phyloP scores from a whole-genome alignment of 768 basidiomycete species.

The Pleurotus pulmonarius region DNA sequence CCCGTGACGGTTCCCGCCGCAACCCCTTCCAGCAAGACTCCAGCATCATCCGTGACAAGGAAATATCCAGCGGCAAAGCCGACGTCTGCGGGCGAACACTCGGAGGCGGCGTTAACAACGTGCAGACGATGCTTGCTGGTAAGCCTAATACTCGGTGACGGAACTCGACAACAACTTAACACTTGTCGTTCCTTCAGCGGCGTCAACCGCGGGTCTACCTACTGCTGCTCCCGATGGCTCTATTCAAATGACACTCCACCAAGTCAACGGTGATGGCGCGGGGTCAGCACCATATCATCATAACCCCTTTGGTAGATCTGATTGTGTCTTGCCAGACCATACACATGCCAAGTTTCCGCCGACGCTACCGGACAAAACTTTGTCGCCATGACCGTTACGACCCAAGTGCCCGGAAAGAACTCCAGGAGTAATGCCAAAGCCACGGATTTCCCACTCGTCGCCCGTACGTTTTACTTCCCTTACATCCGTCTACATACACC shows the following conservation, averaged over 20 bases:
- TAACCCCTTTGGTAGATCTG: too few species aligned
- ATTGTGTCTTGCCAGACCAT: not conserved
- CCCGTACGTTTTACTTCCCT: not conserved
- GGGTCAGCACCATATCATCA: conserved; percentile 14
- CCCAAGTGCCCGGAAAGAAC: conserved; percentile 20
- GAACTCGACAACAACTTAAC: too few species aligned
- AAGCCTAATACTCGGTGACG: too few species aligned
- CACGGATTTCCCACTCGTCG: conserved; percentile 1
- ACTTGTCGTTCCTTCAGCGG: not conserved
- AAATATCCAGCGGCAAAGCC: too few species aligned
- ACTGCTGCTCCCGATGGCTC: conserved; percentile 17
- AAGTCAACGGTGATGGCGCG: conserved; percentile 28
- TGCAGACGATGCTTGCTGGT: too few species aligned
- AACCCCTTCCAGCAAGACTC: not conserved
- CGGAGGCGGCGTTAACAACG: too few species aligned
- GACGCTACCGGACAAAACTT: conserved; percentile 19
- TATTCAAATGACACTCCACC: conserved; percentile 20
- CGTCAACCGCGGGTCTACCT: conserved; percentile 18
- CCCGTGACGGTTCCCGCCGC: not conserved
- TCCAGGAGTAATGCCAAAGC: not conserved
- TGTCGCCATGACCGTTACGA: conserved; percentile 14
- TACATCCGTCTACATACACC: not conserved
- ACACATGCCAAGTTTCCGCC: conserved; percentile 2
- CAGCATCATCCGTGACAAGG: too few species aligned
- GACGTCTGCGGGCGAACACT: too few species aligned